Base-by-base conservation (phyloP, 2,329 filamentous ascomycete species). In the Amylocarpus encephaloides region DNA sequence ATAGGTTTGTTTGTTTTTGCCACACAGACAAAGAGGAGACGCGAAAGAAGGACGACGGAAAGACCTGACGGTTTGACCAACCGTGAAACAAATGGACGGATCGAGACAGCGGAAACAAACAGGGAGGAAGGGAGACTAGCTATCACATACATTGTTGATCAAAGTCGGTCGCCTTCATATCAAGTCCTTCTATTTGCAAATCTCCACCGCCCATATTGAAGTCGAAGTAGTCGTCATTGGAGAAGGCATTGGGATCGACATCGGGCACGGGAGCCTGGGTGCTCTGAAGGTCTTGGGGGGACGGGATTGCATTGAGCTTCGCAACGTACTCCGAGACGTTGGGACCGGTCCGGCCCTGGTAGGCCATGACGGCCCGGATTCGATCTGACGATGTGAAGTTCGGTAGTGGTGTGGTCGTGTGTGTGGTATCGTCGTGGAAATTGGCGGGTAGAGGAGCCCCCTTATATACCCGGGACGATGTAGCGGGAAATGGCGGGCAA, bases 291-390 rank as follows among this genome's bases (percentile, higher is more conserved):
- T 85, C 79, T 61, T 82, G 80, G 54, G 85, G 74, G 54, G 82
- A 74, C 2, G 78, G 78, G 49, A 85, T 73, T 41, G 78, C 80
- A 73, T 95, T 95, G 63, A 96, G 76, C 60, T 91, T 86, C 63
- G 88, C 85, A 59, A 96, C 78, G 73, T 93, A 95, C 65, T 90
- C 85, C 65, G 89, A 90, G 71, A 95, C 87, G 69, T 95, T 95
- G 64, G 88, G 85, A 62, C 80, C 86, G 66, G 86, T 83, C 55
- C 88, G 85, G 65, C 83, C 85, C 69, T 78, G 83, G 77, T 82
- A 90, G 67, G 75, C 78, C 67, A 87, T 82, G 38, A 22, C 18
- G 29, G 13, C 12, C 22, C 7, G 4, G 22, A 11, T 19, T 35
- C 29, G 29, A 16, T 29, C n/a, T n/a, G n/a, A n/a, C n/a, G n/a